These are phyloP conservation scores for Forsythia viridissima DNA, from an alignment of 257 asterid species.

Conservation along the genomic window DNA sequence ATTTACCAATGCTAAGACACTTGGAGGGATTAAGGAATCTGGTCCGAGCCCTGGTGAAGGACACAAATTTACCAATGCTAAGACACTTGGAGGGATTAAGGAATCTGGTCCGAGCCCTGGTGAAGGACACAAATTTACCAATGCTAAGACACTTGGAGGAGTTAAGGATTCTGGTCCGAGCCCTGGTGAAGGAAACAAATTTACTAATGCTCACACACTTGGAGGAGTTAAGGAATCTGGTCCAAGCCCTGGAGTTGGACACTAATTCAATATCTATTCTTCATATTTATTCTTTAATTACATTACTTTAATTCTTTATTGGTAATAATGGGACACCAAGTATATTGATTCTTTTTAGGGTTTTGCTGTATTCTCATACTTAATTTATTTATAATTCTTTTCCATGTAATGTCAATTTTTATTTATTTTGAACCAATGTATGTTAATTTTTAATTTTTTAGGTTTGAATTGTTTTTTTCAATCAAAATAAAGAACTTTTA, in stretches of 20 bases:
- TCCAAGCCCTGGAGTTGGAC: constrained; percentile 22
- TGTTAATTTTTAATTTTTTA: no score
- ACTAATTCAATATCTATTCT: background rate
- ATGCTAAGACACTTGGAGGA: constrained; percentile 11
- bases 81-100: constrained; percentile 16
- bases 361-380: no score
- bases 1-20: background rate
- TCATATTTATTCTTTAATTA: background rate
- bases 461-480: background rate
- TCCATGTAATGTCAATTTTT: no score
- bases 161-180: constrained; percentile 17
- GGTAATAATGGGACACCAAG: background rate
- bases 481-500: background rate
- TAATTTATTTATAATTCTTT: no score
- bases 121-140: constrained; percentile 8
- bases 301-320: background rate
- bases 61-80: background rate
- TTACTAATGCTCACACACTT: background rate
- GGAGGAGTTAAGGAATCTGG: constrained; percentile 5
- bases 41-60: constrained; percentile 13
- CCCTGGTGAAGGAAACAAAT: constrained; percentile 17
- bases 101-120: constrained; percentile 22
- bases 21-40: constrained; percentile 10
- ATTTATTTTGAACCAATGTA: no score
- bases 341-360: background rate